A percentile compares a stretch with the other conserved stretches of the same genome.
Evolutionary conservation across 1,139 yeast genomes (phyloP).

Genomic region (Pichia kudriavzevii): DNA sequence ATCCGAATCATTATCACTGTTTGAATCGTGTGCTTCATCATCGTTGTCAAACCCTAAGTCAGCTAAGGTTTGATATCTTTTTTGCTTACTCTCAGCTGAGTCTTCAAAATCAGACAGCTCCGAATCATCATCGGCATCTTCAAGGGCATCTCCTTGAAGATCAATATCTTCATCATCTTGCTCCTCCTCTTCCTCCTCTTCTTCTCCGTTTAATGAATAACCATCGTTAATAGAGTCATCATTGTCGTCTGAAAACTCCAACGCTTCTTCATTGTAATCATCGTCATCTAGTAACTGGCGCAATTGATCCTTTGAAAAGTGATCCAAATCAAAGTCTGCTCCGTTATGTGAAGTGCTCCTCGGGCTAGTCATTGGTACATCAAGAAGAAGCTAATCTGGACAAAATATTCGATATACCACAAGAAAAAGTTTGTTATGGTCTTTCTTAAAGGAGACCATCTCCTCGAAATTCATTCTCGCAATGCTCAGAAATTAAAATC

Average conservation of each 20-base stretch:
- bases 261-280: slow-evolving; percentile 31
- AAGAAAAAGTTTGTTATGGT: background rate
- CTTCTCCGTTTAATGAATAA: slow-evolving; percentile 12
- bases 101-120: slow-evolving; percentile 18
- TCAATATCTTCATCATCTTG: slow-evolving; percentile 15
- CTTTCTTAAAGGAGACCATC: no score
- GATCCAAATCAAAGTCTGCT: slow-evolving; percentile 18
- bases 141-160: slow-evolving; percentile 29
- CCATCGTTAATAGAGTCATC: slow-evolving; percentile 6
- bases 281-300: slow-evolving; percentile 27
- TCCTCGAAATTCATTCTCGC: no score
- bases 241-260: slow-evolving; percentile 22
- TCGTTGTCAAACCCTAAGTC: slow-evolving; percentile 22
- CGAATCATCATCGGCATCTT: slow-evolving; percentile 15
- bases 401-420: background rate
- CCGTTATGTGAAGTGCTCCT: background rate
- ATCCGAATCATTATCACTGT: slow-evolving; percentile 30
- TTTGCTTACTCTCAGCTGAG: slow-evolving; percentile 10
- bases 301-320: slow-evolving; percentile 24
- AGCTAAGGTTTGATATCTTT: slow-evolving; percentile 13
- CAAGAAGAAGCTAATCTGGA: no score
- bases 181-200: slow-evolving; percentile 11
- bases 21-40: slow-evolving; percentile 25
- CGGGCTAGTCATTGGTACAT: slow-evolving; percentile 4
- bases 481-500: no score